These are phyloP conservation scores for Phytopythium litorale DNA, from an alignment of 352 stramenopile genomes.

Conservation along the genomic window DNA sequence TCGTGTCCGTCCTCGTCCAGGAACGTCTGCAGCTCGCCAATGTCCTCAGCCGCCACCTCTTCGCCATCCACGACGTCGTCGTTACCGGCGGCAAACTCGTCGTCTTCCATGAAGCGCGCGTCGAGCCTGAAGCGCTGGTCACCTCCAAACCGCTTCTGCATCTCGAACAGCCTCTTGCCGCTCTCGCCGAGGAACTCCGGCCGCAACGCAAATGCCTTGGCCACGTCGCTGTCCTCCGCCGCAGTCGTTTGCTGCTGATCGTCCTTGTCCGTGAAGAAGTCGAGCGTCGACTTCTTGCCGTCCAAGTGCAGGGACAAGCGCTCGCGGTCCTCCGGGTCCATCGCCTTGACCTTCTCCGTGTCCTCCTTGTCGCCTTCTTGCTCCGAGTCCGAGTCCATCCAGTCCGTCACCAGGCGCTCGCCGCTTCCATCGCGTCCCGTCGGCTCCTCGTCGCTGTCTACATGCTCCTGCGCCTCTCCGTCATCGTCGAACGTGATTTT, in stretches of 20 bases:
- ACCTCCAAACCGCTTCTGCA: conserved; percentile 77
- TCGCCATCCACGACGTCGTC: conserved; percentile 28
- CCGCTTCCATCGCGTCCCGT: conserved; percentile 2
- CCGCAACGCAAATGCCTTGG: conserved; percentile 51
- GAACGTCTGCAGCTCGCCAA: conserved; percentile 44
- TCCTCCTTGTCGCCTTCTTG: conserved; percentile 15
- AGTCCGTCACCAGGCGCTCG: conserved; percentile 28
- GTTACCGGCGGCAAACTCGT: conserved; percentile 49
- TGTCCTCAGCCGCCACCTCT: conserved; percentile 11
- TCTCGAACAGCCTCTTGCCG: conserved; percentile 74
- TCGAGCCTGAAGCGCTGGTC: conserved; percentile 79
- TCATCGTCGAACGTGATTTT: conserved; percentile 80
- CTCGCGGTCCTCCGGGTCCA: conserved; percentile 8
- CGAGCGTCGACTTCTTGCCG: conserved; percentile 26
- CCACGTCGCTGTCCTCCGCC: conserved; percentile 4
- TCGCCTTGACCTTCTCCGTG: conserved; percentile 8
- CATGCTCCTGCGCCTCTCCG: conserved; percentile 45
- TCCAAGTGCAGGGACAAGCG: neutral
- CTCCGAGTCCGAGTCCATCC: conserved; percentile 60
- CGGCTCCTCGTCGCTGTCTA: conserved; percentile 12
- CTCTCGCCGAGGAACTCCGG: conserved; percentile 68
- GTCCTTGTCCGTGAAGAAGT: conserved; percentile 36
- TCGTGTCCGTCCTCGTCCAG: conserved; percentile 33
- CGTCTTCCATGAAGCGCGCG: conserved; percentile 66
- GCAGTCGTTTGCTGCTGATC: conserved; percentile 18